Evolutionary conservation across 2,329 filamentous ascomycete species (phyloP), one percentile per base, ranked within the genome.

Genomic region (Aspergillus neoniger): DNA sequence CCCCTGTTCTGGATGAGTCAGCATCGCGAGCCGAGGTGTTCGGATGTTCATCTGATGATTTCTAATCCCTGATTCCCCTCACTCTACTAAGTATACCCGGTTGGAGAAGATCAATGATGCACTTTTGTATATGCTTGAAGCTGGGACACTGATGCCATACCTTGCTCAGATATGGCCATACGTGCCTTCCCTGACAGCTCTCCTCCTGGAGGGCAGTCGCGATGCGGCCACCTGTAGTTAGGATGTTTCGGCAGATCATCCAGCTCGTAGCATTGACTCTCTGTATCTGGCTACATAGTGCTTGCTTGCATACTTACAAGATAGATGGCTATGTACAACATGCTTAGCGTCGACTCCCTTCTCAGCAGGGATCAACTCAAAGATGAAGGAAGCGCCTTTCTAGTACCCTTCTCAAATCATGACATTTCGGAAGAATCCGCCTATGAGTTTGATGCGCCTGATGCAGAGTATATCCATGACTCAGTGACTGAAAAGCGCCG

Each of bases 401-500:
- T 50, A n/a, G 47, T 50, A 19, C 47, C 28, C 25, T 50, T 50
- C 25, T 50, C 47, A 9, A 12, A 14, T 3, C 9, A 30, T n/a
- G 25, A 50, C n/a, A 32, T n/a, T 10, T 32, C 25, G 19, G 47
- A 50, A 1, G n/a, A 32, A 17, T 32, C 47, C 2, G 25, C 25
- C 47, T 30, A 30, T 50, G 47, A 17, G 4, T 32, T 30, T 32
- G 28, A 19, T 12, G 38, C 30, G 12, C 58, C 61, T 5, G 64
- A 65, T 38, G 48, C 58, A 19, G 61, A 63, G 8, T 64, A 54
- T 15, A 53, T 64, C 8, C 61, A 65, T 17, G 69, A 67, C 49
- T 70, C 71, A 8, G 58, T 72, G 32, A 55, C 63, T 23, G 61
- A 50, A 47, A 67, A 59, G 52, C 68, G 72, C 60, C 71, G 74